These are phyloP conservation scores for Triglochin maritima DNA, from an alignment of 106 monocot species.

Conservation along the genomic window DNA sequence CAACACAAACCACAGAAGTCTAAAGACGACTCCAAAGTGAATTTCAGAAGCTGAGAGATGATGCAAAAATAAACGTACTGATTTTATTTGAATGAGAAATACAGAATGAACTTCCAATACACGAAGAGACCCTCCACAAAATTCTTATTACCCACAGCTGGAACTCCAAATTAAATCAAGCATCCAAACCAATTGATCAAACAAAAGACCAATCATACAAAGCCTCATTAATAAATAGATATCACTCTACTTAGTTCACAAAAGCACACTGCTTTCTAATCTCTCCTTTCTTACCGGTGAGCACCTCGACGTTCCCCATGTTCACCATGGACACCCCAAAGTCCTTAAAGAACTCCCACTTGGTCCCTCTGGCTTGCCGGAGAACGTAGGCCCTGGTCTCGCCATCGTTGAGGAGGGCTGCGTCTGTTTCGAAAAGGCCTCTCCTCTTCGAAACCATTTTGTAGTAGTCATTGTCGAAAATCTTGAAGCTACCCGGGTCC, in stretches of 20 bases:
- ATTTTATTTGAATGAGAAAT: no score
- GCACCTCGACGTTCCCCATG: conserved; percentile 33
- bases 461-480: conserved; percentile 36
- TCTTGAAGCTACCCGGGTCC: conserved; percentile 26
- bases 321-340: conserved; percentile 37
- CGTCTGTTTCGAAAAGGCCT: conserved; percentile 33
- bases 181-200: no score
- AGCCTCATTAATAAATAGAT: no score
- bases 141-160: no score
- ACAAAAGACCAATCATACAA: no score
- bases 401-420: conserved; percentile 18
- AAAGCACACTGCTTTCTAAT: conserved; percentile 25
- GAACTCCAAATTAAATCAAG: no score
- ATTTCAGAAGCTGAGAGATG: no score
- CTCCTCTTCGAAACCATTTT: conserved; percentile 16
- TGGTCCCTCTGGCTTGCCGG: background rate
- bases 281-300: conserved; percentile 30
- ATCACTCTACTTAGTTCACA: conserved; percentile 6
- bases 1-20: no score
- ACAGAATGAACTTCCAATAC: no score
- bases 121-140: no score
- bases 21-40: no score
- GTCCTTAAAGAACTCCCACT: conserved; percentile 19
- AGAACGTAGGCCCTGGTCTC: conserved; percentile 12
- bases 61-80: no score